phyloP scores from a whole-genome alignment of 257 asterid species.

The Solanum ossicruentum region DNA sequence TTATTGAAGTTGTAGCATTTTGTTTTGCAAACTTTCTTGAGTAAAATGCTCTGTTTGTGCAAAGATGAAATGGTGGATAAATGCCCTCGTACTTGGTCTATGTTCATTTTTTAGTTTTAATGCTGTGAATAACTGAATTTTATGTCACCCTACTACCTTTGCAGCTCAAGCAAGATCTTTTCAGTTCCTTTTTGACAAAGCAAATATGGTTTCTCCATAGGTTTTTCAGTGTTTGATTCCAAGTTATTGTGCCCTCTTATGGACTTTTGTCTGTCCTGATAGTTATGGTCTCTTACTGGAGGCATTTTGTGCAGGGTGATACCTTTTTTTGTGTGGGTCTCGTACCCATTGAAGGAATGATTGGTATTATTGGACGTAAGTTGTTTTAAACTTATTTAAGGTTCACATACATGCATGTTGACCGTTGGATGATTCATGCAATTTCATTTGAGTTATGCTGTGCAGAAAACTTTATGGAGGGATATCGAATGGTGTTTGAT shows the following conservation, averaged over 20 bases:
- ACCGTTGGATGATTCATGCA: background rate
- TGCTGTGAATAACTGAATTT: background rate
- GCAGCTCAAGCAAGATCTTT: background rate
- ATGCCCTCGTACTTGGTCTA: background rate
- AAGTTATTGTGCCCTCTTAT: background rate
- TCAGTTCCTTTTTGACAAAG: background rate
- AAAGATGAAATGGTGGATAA: background rate
- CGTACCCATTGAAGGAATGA: constrained; percentile 10
- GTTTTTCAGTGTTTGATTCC: background rate
- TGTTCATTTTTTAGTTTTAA: background rate
- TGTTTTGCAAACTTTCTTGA: background rate
- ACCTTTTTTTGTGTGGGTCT: constrained; percentile 39
- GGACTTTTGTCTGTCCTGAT: background rate
- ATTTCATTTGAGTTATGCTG: background rate
- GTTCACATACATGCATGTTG: background rate
- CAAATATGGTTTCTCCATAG: background rate
- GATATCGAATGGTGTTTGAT: constrained; percentile 68
- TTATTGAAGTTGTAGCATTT: background rate
- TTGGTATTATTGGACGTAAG: constrained; percentile 79
- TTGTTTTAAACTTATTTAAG: background rate
- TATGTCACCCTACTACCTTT: background rate
- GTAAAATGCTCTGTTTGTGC: background rate
- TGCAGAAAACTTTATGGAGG: constrained; percentile 70
- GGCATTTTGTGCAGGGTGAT: constrained; percentile 41
- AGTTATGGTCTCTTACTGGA: background rate